These are phyloP conservation scores for Malus fusca DNA, from an alignment of 306 rosid genomes.

Conservation along the genomic window DNA sequence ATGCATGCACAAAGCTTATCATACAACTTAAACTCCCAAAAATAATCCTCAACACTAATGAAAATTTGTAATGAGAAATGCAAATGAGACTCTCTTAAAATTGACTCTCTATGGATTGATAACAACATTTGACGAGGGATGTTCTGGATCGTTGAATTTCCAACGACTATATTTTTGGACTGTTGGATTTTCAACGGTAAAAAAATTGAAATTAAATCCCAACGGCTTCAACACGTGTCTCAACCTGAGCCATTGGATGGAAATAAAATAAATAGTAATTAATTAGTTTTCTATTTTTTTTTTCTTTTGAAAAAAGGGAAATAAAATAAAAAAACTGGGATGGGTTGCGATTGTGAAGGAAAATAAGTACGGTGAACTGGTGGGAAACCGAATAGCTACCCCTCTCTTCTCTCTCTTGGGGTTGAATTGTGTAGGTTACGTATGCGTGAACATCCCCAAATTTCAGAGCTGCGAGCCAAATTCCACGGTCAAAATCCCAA, in stretches of 20 bases:
- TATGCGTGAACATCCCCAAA: not conserved
- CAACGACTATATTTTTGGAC: too few relatives aligned
- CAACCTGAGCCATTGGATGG: too few relatives aligned
- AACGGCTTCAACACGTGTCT: too few relatives aligned
- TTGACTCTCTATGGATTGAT: too few relatives aligned
- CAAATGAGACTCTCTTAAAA: too few relatives aligned
- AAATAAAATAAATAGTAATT: not conserved
- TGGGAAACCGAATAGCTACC: not conserved
- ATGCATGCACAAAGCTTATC: not conserved
- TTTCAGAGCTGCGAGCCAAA: not conserved
- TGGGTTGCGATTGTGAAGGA: not conserved
- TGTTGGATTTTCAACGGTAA: too few relatives aligned
- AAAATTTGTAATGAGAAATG: too few relatives aligned
- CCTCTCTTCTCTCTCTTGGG: not conserved
- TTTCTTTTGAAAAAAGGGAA: not conserved
- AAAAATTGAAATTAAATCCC: too few relatives aligned
- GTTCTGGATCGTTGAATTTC: accelerated
- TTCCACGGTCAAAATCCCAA: not conserved
- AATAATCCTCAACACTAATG: too few relatives aligned
- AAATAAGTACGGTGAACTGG: not conserved
- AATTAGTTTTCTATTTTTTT: not conserved
- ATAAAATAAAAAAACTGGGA: not conserved
- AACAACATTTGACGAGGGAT: too few relatives aligned
- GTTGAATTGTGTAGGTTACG: not conserved
- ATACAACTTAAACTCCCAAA: not conserved